phyloP scores from a whole-genome alignment of 257 asterid genomes.

The Nicotiana noctiflora region DNA sequence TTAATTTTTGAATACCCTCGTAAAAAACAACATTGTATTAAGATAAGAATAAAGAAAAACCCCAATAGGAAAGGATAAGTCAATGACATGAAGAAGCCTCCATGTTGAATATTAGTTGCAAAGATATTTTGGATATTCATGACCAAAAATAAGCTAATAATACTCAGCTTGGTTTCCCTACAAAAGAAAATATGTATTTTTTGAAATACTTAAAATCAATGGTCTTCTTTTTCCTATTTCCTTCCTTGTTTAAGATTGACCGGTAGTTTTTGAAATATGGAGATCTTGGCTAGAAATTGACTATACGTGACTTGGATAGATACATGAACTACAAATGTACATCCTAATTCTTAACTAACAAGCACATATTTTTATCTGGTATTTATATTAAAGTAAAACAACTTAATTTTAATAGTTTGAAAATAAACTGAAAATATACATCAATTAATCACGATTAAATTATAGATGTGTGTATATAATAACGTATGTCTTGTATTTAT shows the following conservation, averaged over 20 bases:
- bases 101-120: conserved; percentile 3
- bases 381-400: no score
- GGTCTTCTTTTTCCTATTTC: no score
- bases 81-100: background rate
- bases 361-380: no score
- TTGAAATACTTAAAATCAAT: background rate
- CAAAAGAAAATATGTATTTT: background rate
- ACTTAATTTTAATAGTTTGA: no score
- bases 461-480: no score
- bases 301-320: no score
- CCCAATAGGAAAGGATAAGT: background rate
- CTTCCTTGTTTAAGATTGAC: background rate
- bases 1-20: background rate
- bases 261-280: background rate
- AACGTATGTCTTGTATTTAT: no score
- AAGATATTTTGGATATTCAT: background rate
- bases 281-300: no score
- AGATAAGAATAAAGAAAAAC: background rate
- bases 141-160: background rate
- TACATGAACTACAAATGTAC: background rate
- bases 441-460: no score
- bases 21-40: background rate
- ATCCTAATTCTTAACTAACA: background rate
- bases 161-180: background rate
- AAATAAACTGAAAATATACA: no score